Evolutionary conservation across 805 yeast species (phyloP), one percentile per base, ranked within the genome.

Genomic region (Lipomyces anomalus): DNA sequence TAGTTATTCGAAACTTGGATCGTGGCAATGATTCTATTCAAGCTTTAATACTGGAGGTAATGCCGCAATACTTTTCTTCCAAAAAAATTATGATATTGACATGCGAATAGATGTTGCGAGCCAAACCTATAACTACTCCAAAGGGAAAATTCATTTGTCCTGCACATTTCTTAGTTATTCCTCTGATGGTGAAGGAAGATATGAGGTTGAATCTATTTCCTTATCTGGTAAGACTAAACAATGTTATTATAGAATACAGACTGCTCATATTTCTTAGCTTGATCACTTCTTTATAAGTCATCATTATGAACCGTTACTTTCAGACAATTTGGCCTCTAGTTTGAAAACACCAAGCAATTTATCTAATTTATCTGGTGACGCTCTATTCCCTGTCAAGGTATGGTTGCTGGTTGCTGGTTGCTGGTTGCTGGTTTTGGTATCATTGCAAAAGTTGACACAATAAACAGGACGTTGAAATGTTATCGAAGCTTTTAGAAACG

Each of bases 281-380:
- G 55, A 50, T 35, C 49, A 44, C 16, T 48, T 48, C 21, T 48
- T 42, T 21, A 21, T 50, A 16, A 50, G 54, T 38, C 55, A 50
- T 20, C 40, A 34, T 11, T 48, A 40, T 24, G 49, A 40, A 6
- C 44, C 51, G 13, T 32, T 39, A 11, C 26, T 29, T 17, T 13
- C 21, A n/a, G 28, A 32, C 21, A 21, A 22, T 16, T 26, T 16
- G n/a, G 9, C 9, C 29, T 13, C 7, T 39, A 34, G 6, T 39
- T 17, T 13, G 33, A 11, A 11, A 30, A 36, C n/a, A 46, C 42
- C 46, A 28, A 24, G 18, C 43, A 44, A 4, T n/a, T n/a, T n/a
- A n/a, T n/a, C n/a, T n/a, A n/a, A n/a, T n/a, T n/a, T n/a, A n/a
- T n/a, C n/a, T n/a, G n/a, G n/a, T n/a, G n/a, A n/a, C n/a, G 11